A percentile compares a stretch with the other conserved stretches of the same genome.
phyloP scores from a whole-genome alignment of 805 yeast species.

The Starmera dryadoides region DNA sequence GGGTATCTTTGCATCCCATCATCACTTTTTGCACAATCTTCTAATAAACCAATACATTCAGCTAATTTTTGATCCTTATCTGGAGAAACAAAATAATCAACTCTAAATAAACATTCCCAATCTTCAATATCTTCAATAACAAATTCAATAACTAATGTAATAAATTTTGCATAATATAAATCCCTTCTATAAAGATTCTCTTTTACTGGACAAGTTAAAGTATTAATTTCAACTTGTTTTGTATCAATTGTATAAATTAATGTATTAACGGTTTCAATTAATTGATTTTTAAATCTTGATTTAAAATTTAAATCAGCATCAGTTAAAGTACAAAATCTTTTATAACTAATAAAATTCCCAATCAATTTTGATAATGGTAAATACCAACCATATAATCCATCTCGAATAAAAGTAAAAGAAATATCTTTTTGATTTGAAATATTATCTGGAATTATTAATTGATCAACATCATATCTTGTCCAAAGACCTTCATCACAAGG shows the following conservation, averaged over 20 bases:
- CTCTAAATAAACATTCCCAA: conserved; percentile 8
- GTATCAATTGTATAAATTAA: conserved; percentile 8
- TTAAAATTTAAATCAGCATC: not conserved
- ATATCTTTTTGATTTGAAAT: conserved; percentile 19
- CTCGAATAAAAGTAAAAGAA: conserved; percentile 18
- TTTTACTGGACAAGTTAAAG: conserved; percentile 8
- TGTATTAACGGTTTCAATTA: conserved; percentile 15
- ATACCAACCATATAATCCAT: conserved; percentile 32
- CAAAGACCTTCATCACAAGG: conserved; percentile 29
- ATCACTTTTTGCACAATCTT: conserved; percentile 11
- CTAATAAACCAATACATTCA: conserved; percentile 13
- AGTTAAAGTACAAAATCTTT: conserved; percentile 1
- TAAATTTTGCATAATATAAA: conserved; percentile 16
- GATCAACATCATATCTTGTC: conserved; percentile 15
- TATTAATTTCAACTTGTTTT: conserved; percentile 9
- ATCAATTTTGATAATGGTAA: conserved; percentile 26
- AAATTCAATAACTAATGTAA: conserved; percentile 10
- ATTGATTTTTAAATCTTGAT: conserved; percentile 3
- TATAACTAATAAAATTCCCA: conserved; percentile 21
- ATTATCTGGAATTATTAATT: conserved; percentile 20
- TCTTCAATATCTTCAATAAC: conserved; percentile 10
- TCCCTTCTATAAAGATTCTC: conserved; percentile 8
- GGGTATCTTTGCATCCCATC: conserved; percentile 14
- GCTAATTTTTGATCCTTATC: conserved; percentile 8
- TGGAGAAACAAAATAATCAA: conserved; percentile 10